Evolutionary conservation across 306 rosid species (phyloP).

Genomic region (Pyrus pyrifolia): DNA sequence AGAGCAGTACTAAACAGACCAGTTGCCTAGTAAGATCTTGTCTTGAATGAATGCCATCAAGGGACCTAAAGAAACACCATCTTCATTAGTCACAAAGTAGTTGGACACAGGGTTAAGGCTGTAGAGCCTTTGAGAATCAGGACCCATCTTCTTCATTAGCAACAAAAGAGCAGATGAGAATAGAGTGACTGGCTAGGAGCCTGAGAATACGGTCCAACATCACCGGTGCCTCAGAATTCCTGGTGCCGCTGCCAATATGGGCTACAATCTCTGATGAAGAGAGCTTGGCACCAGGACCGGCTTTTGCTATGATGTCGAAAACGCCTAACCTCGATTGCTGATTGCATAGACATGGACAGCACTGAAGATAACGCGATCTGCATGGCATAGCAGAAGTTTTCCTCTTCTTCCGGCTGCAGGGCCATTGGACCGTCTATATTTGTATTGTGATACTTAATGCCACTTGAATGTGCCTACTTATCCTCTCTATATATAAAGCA

Average conservation of each 20-base stretch:
- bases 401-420: slow-evolving; percentile 16
- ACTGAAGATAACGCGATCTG: slow-evolving; percentile 12
- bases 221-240: too few relatives aligned
- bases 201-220: too few relatives aligned
- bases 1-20: slow-evolving; percentile 17
- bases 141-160: too few relatives aligned
- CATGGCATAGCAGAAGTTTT: slow-evolving; percentile 23
- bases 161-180: too few relatives aligned
- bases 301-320: slow-evolving; percentile 38
- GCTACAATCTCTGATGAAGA: too few relatives aligned
- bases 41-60: slow-evolving; percentile 18
- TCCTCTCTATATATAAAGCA: too few relatives aligned
- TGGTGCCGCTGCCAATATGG: too few relatives aligned
- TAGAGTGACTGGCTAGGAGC: too few relatives aligned
- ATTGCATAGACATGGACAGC: slow-evolving; percentile 29
- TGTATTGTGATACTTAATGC: neutral
- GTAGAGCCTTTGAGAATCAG: too few relatives aligned
- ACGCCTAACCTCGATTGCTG: slow-evolving; percentile 43
- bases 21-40: slow-evolving; percentile 27
- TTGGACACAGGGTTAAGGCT: too few relatives aligned
- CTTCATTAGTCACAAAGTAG: neutral
- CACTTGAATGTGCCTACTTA: neutral
- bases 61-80: slow-evolving; percentile 44
- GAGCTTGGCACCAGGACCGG: slow-evolving; percentile 9
- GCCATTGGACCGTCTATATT: neutral